Evolutionary conservation across 2,329 filamentous ascomycete genomes (phyloP).

Genomic region (Penicillium sp.): DNA sequence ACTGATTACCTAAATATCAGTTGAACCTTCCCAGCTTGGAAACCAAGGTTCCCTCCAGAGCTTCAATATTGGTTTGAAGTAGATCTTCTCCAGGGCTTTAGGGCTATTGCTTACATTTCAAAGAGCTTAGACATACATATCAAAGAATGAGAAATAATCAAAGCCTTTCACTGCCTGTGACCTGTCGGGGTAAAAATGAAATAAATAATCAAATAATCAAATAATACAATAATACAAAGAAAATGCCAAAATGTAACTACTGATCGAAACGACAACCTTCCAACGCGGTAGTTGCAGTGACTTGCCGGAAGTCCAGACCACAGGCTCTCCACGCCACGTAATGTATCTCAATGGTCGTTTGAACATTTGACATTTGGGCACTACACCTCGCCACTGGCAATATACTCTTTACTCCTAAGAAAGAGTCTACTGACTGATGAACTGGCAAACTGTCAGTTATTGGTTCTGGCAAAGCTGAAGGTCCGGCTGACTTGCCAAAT

Average conservation of each 20-base stretch:
- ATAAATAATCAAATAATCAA: background rate
- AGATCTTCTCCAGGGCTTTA: background rate
- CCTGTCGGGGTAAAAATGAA: conserved; percentile 9
- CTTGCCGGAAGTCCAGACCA: conserved; percentile 9
- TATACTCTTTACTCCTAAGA: background rate
- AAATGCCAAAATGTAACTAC: background rate
- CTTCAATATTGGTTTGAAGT: background rate
- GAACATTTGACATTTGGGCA: conserved; percentile 5
- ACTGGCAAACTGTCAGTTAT: conserved; percentile 21
- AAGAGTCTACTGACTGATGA: conserved; percentile 24
- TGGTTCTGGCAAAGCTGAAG: conserved; percentile 16
- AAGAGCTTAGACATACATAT: background rate
- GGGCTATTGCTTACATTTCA: background rate
- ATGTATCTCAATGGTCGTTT: conserved; percentile 15
- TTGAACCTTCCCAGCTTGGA: background rate
- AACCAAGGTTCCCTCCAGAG: background rate
- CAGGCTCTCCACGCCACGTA: conserved; percentile 5
- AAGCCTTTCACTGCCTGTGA: conserved; percentile 14
- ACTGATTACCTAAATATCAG: conserved; percentile 4
- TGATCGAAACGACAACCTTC: conserved; percentile 2
- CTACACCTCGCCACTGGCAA: conserved; percentile 14
- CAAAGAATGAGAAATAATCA: conserved; percentile 4
- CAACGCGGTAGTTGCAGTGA: conserved; percentile 3
- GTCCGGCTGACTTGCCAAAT: conserved; percentile 31
- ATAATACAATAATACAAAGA: background rate